Percentiles rank a stretch among this genome's conserved stretches.
These are phyloP conservation scores for Heteromeles arbutifolia DNA, from an alignment of 306 rosid genomes.

Conservation along the genomic window DNA sequence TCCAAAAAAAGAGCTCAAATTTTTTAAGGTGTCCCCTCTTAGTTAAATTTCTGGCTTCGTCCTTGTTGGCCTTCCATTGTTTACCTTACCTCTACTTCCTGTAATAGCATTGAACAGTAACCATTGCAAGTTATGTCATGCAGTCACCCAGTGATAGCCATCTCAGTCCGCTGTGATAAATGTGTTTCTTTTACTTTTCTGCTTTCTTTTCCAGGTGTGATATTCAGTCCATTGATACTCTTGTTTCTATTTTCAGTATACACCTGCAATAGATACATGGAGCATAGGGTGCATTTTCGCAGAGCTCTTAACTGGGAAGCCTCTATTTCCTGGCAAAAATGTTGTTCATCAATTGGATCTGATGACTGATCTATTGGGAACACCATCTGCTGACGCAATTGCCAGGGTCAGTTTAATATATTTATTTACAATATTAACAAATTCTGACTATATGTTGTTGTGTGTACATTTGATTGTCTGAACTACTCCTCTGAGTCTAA, in stretches of 20 bases:
- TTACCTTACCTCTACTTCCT: background rate
- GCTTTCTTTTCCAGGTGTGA: background rate
- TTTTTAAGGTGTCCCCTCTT: too few species aligned
- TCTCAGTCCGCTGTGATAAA: background rate
- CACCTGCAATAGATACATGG: slow-evolving; percentile 99
- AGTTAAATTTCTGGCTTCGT: too few species aligned
- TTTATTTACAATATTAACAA: background rate
- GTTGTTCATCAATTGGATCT: slow-evolving; percentile 96
- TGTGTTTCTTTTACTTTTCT: background rate
- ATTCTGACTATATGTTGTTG: background rate
- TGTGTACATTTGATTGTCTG: slow-evolving; percentile 12
- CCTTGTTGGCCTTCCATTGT: too few species aligned
- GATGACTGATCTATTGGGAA: slow-evolving; percentile 95
- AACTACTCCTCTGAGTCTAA: background rate
- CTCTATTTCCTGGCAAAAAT: slow-evolving; percentile 98
- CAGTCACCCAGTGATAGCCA: background rate
- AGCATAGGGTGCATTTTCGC: slow-evolving; percentile 99
- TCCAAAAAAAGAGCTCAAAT: too few species aligned
- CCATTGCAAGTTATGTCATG: background rate
- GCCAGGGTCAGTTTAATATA: slow-evolving; percentile 64
- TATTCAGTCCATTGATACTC: background rate
- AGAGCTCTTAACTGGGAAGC: slow-evolving; percentile 94
- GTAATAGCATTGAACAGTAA: background rate
- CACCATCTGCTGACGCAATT: slow-evolving; percentile 82
- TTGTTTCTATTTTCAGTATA: slow-evolving; percentile 53